Percentiles rank a stretch among this genome's conserved stretches.
These are phyloP conservation scores for Geranium incanum DNA, from an alignment of 441 rosid genomes.

Conservation along the genomic window DNA sequence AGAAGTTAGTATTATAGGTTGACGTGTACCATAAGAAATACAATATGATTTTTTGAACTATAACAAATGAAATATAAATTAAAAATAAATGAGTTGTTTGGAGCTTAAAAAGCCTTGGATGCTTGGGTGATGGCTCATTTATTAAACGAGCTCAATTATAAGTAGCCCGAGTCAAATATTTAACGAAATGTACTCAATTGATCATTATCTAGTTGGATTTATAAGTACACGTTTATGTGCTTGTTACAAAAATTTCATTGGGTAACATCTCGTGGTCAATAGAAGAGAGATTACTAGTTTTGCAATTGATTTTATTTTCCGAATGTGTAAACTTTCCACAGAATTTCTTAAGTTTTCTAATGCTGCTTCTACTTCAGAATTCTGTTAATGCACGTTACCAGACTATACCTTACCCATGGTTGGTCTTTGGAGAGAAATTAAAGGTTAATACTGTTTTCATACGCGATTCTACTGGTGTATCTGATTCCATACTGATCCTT, in stretches of 20 bases:
- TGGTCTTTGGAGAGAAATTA: constrained; percentile 95
- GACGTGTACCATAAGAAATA: neutral
- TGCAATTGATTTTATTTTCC: neutral
- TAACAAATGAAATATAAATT: neutral
- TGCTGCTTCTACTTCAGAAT: constrained; percentile 50
- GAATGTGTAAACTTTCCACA: constrained; percentile 1
- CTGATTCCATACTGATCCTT: constrained; percentile 84
- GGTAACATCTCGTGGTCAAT: neutral
- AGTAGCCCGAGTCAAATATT: no score
- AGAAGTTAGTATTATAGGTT: neutral
- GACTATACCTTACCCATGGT: constrained; percentile 91
- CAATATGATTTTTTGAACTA: neutral
- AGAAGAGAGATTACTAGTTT: neutral
- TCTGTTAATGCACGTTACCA: constrained; percentile 90
- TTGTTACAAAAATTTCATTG: neutral
- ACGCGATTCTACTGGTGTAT: constrained; percentile 92
- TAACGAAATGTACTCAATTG: neutral
- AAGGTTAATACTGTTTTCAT: constrained; percentile 87
- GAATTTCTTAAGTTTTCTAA: neutral
- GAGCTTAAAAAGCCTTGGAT: neutral
- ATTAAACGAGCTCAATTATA: no score
- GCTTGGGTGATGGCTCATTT: neutral
- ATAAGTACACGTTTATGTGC: neutral
- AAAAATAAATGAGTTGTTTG: neutral
- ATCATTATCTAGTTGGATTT: neutral